Evolutionary conservation across 768 basidiomycete genomes (phyloP).

Genomic region (Erythrobasidium yunnanense): DNA sequence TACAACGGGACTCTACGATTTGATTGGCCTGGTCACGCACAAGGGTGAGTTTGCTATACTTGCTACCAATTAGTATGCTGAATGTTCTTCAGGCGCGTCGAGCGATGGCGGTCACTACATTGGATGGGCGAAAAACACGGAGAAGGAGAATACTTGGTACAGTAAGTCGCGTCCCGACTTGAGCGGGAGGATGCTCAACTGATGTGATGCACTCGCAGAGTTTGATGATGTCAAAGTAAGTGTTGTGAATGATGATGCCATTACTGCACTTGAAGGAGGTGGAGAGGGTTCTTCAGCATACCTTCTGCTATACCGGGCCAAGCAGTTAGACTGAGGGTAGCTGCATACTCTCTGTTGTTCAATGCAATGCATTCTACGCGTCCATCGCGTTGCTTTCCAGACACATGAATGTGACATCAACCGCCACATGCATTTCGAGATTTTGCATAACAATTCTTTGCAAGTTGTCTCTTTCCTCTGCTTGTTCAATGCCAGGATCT

Average conservation of each 20-base stretch:
- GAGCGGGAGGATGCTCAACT: background rate
- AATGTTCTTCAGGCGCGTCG: background rate
- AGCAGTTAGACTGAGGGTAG: slow-evolving; percentile 4
- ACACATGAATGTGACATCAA: no score
- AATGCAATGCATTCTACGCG: background rate
- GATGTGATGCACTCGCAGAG: background rate
- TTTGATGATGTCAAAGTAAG: slow-evolving; percentile 24
- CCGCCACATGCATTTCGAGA: no score
- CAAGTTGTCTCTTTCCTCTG: no score
- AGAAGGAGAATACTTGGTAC: slow-evolving; percentile 23
- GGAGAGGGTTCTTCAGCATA: slow-evolving; percentile 20
- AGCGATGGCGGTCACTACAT: slow-evolving; percentile 16
- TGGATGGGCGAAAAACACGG: background rate
- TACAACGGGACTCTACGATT: slow-evolving; percentile 73
- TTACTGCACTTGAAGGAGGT: slow-evolving; percentile 11
- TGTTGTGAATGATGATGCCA: slow-evolving; percentile 11
- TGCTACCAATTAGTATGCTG: background rate
- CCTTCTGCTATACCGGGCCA: slow-evolving; percentile 7
- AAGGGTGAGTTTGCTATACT: slow-evolving; percentile 83
- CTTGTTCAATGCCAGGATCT: no score
- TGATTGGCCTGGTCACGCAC: slow-evolving; percentile 93
- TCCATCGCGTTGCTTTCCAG: no score
- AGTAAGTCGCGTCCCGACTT: background rate
- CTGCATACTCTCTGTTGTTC: background rate
- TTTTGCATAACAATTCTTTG: no score